A percentile compares a stretch with the other conserved stretches of the same genome.
Evolutionary conservation across 768 basidiomycete genomes (phyloP).

Genomic region (Lentinula boryana): DNA sequence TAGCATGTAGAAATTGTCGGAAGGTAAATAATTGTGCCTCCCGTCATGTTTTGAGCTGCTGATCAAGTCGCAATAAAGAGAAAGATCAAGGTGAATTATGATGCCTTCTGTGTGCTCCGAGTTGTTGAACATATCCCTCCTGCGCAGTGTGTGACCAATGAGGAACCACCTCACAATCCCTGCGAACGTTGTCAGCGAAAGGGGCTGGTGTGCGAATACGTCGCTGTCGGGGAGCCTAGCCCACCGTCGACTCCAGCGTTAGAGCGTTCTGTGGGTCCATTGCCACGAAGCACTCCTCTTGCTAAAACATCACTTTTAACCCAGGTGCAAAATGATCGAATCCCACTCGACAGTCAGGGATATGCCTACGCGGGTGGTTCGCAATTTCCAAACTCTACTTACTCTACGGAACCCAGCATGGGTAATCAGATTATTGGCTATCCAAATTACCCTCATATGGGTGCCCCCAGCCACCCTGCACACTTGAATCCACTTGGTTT

Average conservation of each 20-base stretch:
- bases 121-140: background rate
- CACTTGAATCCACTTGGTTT: background rate
- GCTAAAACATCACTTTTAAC: background rate
- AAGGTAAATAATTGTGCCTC: constrained; percentile 22
- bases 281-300: background rate
- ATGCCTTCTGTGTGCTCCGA: background rate
- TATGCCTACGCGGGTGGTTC: background rate
- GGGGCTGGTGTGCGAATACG: constrained; percentile 31
- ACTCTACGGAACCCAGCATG: background rate
- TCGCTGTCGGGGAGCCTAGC: constrained; percentile 28
- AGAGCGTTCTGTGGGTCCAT: background rate
- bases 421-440: background rate
- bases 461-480: background rate
- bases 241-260: constrained; percentile 6
- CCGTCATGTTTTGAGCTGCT: background rate
- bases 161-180: constrained; percentile 18
- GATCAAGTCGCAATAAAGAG: background rate
- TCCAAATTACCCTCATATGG: background rate
- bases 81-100: constrained; percentile 44
- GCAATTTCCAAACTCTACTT: background rate
- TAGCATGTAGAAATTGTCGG: constrained; percentile 53
- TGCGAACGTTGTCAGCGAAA: constrained; percentile 38
- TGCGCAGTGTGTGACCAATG: constrained; percentile 23
- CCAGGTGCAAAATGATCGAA: background rate
- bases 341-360: background rate